Evolutionary conservation across 148 eudicot genomes (phyloP), one percentile per base, ranked within the genome.

Genomic region (Heliosperma pusillum): DNA sequence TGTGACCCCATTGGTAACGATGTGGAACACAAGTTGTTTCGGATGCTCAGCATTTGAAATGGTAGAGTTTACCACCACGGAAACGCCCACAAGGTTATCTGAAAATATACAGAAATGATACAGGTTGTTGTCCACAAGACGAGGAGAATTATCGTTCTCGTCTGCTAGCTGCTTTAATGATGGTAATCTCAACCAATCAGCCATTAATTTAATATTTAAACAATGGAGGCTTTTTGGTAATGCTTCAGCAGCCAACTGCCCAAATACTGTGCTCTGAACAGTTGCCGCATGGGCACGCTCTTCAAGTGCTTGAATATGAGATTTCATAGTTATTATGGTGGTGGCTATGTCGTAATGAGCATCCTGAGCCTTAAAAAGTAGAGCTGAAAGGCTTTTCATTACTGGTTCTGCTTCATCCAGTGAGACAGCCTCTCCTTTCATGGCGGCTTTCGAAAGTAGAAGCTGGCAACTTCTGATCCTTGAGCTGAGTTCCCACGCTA

Each of bases 71-170:
- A 90, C 69, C 66, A 90, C 96, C 22, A 83, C 90, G 2, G 92
- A 88, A 69, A 84, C 90, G 22, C 87, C 96, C 57, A 90, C 56
- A 42, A 88, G 42, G 58, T 88, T 90, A 68, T 90, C 96, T 4
- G 92, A 90, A 78, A 90, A 90, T 75, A 90, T 79, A 80, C 92
- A 90, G 82, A 90, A 87, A 79, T 90, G 96, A 81, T 87, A 88
- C 17, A 88, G 86, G 80, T 87, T 90, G 73, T 88, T 90, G 81
- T 90, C 92, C 53, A 87, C 83, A 17, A 90, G 78, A n/a, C 92
- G 89, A 10, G 89, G 91, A 55, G 91, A 90, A 79, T 87, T 87
- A 29, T 69, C 86, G 58, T 59, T 84, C 77, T 86, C 89, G 0
- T 82, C 80, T 55, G 88, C 89, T 69, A 77, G 81, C 44, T 70